Evolutionary conservation across 306 rosid species (phyloP).

Genomic region (Quercus dentata): DNA sequence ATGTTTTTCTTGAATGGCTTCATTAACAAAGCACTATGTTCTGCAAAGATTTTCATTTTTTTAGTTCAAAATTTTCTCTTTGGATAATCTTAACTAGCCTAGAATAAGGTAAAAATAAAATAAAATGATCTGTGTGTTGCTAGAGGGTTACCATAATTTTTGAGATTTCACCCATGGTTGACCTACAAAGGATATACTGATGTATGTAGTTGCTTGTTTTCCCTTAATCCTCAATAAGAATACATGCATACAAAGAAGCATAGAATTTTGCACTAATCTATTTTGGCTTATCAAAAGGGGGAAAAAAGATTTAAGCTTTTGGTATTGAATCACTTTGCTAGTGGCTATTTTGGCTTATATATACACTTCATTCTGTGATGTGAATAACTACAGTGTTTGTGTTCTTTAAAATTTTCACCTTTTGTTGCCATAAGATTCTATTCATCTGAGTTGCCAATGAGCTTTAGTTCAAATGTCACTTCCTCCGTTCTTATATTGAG

Average conservation of each 20-base stretch:
- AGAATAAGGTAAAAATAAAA: background rate
- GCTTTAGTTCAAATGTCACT: too few species aligned
- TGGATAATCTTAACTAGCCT: background rate
- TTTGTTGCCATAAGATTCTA: background rate
- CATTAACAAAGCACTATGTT: background rate
- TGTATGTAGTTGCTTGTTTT: background rate
- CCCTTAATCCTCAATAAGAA: background rate
- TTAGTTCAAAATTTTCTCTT: too few species aligned
- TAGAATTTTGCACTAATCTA: background rate
- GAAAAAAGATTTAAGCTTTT: background rate
- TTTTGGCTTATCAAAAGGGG: background rate
- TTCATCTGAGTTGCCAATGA: too few species aligned
- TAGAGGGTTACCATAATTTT: background rate
- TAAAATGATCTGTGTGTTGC: background rate
- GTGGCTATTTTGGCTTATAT: background rate
- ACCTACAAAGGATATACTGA: background rate
- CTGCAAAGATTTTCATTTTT: background rate
- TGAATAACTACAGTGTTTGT: background rate
- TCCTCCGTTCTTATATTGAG: too few species aligned
- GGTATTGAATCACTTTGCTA: background rate
- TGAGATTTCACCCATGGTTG: background rate
- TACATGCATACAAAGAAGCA: background rate
- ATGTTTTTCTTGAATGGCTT: slow-evolving; percentile 2
- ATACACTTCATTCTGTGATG: background rate
- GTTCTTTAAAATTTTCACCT: background rate